Evolutionary conservation across 495 filamentous ascomycete genomes (phyloP), one percentile per base, ranked within the genome.

Genomic region (Hypoxylon crocopeplum): DNA sequence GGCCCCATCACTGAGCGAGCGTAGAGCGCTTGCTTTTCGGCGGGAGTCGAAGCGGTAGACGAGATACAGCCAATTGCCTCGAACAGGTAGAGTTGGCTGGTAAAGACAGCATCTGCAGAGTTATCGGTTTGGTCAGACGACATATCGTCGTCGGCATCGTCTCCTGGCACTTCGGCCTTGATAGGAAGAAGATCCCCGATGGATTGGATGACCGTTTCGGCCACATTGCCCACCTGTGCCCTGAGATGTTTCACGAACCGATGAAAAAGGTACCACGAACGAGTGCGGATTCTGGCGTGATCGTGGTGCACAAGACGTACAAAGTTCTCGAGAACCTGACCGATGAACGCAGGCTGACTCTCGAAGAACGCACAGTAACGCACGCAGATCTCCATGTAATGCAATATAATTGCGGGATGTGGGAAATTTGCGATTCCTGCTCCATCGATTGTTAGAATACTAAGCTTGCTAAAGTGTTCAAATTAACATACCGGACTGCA

Each of bases 361-460:
- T 95, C 90, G 74, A 99, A 98, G 74, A 97, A 97, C n/a, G 84
- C 81, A 70, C 84, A 87, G 70, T 98, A 98, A 29, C 94, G 88
- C 25, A 96, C 92, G 69, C 91, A 95, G 33, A 96, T 94, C 64
- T 98, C 94, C 95, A 98, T 98, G 64, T 94, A 98, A 72, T 96
- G 92, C 12, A 98, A 79, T 52, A 97, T 86, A 24, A 96, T 90
- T 16, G 92, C 90, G 0, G 95, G 94, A 72, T 98, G 94, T 3
- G 88, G 85, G 69, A 90, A 94, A 20, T 82, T 86, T 56, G 89
- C 86, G 57, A 98, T 88, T 57, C 89, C 90, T 92, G 64, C 16
- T 49, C n/a, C 39, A 47, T 22, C 10, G 3, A n/a, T 59, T 24
- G 56, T 59, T 19, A 68, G 42, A 34, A 21, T 21, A 44, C 1